Base-by-base conservation (phyloP, 1,139 yeast species). In the Scheffersomyces insectosa region DNA sequence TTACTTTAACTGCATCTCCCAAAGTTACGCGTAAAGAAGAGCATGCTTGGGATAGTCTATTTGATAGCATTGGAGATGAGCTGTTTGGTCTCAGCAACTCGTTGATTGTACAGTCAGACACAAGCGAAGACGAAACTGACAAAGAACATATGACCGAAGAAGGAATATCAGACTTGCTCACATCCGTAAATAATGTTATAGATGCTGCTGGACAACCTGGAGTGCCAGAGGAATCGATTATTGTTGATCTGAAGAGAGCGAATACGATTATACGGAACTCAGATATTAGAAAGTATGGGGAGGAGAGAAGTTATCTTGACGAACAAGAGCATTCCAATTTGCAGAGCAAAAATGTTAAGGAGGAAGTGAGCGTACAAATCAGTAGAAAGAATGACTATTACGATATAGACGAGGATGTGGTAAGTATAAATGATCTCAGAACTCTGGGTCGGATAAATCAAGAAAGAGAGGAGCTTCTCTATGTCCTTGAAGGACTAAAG, bases 1-100 rank as follows among this genome's bases (percentile, higher is more conserved):
- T 9, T 31, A 41, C 33, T 28, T 46, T 44, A 27, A 41, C 12
- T 12, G 15, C 29, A 9, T 41, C 47, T 9, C 47, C 46, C 12
- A 41, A 34, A 20, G 16, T 46, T 2, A 41, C 49, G 7, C 41
- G 44, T 5, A 39, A 46, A 8, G 63, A 56, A 41, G 48, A 49
- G 28, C 43, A 43, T 37, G 60, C 58, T 2, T 63, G 67, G 68
- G 50, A 54, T 20, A 45, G 43, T 30, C 47, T 63, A 13, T 59
- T 61, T 32, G 50, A 52, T 4, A 51, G 45, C 29, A 50, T 62
- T 3, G 37, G 31, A 8, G 31, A 20, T 4, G 32, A 15, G 15
- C 41, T 20, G 43, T 15, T 33, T 9, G 12, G 34, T 31, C n/a
- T 15, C 12, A 31, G 9, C 8, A 31, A 15, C 13, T 31, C 36